These are phyloP conservation scores for Irpex lacteus DNA, from an alignment of 1,284 basidiomycete species.

Conservation along the genomic window DNA sequence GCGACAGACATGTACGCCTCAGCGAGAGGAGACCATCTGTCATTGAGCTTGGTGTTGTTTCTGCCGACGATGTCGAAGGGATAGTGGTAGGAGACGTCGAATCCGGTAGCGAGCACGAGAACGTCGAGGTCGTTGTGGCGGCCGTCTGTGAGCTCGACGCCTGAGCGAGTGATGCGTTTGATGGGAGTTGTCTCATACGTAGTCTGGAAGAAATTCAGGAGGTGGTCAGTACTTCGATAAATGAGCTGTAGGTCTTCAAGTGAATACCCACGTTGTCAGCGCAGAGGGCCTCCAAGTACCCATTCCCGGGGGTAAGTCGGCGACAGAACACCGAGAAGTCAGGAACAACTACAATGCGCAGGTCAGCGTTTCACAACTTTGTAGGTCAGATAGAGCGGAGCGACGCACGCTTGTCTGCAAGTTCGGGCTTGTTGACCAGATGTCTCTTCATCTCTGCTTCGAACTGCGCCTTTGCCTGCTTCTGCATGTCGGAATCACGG, in stretches of 20 bases:
- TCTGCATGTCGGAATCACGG: slow-evolving; percentile 14
- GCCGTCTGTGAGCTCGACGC: slow-evolving; percentile 57
- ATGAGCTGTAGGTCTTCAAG: background rate
- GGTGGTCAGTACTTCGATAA: background rate
- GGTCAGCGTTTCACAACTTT: background rate
- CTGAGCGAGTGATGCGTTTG: slow-evolving; percentile 46
- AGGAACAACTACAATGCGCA: slow-evolving; percentile 45
- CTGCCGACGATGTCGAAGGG: slow-evolving; percentile 54
- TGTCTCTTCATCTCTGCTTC: slow-evolving; percentile 47
- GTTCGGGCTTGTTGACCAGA: slow-evolving; percentile 54
- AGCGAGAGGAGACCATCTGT: slow-evolving; percentile 52
- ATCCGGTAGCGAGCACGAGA: slow-evolving; percentile 43
- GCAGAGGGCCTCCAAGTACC: slow-evolving; percentile 62
- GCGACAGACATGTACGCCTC: slow-evolving; percentile 52
- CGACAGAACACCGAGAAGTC: slow-evolving; percentile 56
- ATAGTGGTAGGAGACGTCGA: slow-evolving; percentile 49
- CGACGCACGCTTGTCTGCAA: slow-evolving; percentile 49
- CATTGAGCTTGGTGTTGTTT: slow-evolving; percentile 42
- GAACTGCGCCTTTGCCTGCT: slow-evolving; percentile 33
- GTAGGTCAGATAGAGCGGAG: background rate
- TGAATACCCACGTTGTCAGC: slow-evolving; percentile 47
- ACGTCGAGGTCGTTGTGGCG: slow-evolving; percentile 52
- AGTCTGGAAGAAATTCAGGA: slow-evolving; percentile 33
- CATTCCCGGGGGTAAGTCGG: slow-evolving; percentile 61
- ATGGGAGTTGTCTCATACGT: slow-evolving; percentile 51